A percentile compares a stretch with the other conserved stretches of the same genome.
phyloP scores from a whole-genome alignment of 371 early-diverging fungal species.

The Umbelopsis sp. region DNA sequence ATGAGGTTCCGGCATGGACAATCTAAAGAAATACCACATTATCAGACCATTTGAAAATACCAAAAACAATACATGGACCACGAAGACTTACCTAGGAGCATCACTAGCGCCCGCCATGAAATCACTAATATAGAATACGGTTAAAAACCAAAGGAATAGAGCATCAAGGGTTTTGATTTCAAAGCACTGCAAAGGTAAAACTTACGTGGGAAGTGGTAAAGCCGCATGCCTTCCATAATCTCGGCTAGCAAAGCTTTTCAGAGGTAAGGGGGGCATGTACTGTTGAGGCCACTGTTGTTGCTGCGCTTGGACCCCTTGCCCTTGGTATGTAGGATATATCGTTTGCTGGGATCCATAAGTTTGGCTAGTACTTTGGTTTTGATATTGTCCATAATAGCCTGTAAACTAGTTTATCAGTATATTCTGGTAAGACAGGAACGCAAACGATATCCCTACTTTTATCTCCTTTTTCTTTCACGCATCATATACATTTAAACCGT shows the following conservation, averaged over 20 bases:
- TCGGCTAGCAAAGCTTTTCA: constrained; percentile 32
- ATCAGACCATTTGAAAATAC: not conserved
- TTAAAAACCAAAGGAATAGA: not conserved
- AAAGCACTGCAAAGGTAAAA: not conserved
- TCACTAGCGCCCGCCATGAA: constrained; percentile 56
- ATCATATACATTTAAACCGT: not conserved
- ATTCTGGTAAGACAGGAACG: not conserved
- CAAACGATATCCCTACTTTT: not conserved
- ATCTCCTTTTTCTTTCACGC: constrained; percentile 17
- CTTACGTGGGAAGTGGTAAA: constrained; percentile 49
- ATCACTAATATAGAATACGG: constrained; percentile 25
- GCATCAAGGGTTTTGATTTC: too few species aligned
- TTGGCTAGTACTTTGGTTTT: constrained; percentile 12
- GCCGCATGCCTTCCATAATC: constrained; percentile 50
- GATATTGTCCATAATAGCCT: constrained; percentile 20
- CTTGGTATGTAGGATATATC: constrained; percentile 26
- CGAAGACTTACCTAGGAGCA: constrained; percentile 37
- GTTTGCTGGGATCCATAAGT: constrained; percentile 17
- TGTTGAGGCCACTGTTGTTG: constrained; percentile 23
- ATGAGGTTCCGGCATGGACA: constrained; percentile 60
- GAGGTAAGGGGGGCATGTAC: constrained; percentile 20
- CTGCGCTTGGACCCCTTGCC: constrained; percentile 20
- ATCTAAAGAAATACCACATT: not conserved
- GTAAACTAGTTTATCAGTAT: constrained; percentile 23
- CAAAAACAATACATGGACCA: not conserved